Conservation (phyloP, 2,329 filamentous ascomycete species). For the Exophiala aquamarina region DNA sequence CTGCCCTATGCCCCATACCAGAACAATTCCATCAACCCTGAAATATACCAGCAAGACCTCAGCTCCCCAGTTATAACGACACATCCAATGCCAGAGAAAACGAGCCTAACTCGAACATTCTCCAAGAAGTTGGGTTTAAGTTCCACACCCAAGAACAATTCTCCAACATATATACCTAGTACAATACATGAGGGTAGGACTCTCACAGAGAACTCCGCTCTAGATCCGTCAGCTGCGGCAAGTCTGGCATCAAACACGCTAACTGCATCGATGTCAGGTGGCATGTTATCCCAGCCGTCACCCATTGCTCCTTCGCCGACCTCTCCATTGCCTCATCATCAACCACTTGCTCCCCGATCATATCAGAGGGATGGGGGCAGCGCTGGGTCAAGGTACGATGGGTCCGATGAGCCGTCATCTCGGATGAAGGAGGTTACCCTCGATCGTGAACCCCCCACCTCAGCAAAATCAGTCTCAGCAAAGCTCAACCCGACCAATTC, state of each 20-base stretch:
- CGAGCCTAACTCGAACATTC: slow-evolving; percentile 68
- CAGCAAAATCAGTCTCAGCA: slow-evolving; percentile 24
- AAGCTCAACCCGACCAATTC: slow-evolving; percentile 24
- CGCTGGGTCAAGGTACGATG: slow-evolving; percentile 37
- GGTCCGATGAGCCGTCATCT: slow-evolving; percentile 35
- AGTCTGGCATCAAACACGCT: slow-evolving; percentile 71
- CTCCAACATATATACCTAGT: slow-evolving; percentile 68
- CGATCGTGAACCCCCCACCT: slow-evolving; percentile 32
- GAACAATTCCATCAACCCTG: slow-evolving; percentile 29
- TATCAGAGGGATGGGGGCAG: slow-evolving; percentile 38
- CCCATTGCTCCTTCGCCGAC: slow-evolving; percentile 50
- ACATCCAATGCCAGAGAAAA: slow-evolving; percentile 38
- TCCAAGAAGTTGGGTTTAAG: slow-evolving; percentile 72
- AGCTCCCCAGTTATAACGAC: slow-evolving; percentile 28
- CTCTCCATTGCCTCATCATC: slow-evolving; percentile 42
- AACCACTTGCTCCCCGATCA: slow-evolving; percentile 45
- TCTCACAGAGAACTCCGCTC: slow-evolving; percentile 46
- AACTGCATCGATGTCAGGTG: slow-evolving; percentile 61
- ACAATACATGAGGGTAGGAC: slow-evolving; percentile 67
- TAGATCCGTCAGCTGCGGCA: slow-evolving; percentile 69
- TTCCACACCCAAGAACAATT: slow-evolving; percentile 69
- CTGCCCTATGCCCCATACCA: slow-evolving; percentile 60
- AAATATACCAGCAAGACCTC: slow-evolving; percentile 32
- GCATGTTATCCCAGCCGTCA: slow-evolving; percentile 59
- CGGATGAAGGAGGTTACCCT: slow-evolving; percentile 21